Percentiles rank a stretch among this genome's conserved stretches.
Conservation (phyloP, 208 protist species). For the Trypanosoma avium region DNA sequence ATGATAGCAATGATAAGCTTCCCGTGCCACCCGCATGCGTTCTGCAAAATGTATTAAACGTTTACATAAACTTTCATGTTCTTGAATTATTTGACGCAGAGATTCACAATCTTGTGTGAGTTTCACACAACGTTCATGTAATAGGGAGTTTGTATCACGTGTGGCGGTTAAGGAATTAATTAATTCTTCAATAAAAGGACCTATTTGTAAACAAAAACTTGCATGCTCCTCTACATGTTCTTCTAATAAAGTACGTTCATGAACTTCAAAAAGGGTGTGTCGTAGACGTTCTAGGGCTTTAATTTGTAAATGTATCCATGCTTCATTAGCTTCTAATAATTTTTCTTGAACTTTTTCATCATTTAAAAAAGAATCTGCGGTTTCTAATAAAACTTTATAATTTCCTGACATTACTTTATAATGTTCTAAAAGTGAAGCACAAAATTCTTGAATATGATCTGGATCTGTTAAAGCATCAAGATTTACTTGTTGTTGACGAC, state of each 20-base stretch:
- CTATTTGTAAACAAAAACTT: constrained; percentile 44
- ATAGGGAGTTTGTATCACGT: constrained; percentile 5
- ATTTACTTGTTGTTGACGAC: constrained; percentile 84
- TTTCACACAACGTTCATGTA: constrained; percentile 17
- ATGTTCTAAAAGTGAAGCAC: constrained; percentile 70
- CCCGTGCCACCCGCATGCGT: constrained; percentile 47
- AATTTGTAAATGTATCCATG: constrained; percentile 86
- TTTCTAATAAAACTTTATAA: constrained; percentile 62
- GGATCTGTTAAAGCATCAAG: constrained; percentile 85
- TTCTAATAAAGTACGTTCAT: constrained; percentile 65
- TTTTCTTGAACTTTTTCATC: constrained; percentile 52
- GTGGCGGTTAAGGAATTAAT: background rate
- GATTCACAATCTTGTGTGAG: constrained; percentile 18
- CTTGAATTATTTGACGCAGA: constrained; percentile 12
- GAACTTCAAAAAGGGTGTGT: constrained; percentile 80
- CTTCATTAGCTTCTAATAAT: constrained; percentile 75
- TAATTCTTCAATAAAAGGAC: constrained; percentile 34
- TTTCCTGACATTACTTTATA: constrained; percentile 84
- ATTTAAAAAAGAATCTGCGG: constrained; percentile 51
- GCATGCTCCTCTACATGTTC: constrained; percentile 69
- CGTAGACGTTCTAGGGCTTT: constrained; percentile 71
- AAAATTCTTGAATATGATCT: constrained; percentile 88
- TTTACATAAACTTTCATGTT: constrained; percentile 37
- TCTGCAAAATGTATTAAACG: constrained; percentile 54
- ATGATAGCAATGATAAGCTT: constrained; percentile 71